phyloP scores from a whole-genome alignment of 352 stramenopile species.

The Pythium scleroteichum region DNA sequence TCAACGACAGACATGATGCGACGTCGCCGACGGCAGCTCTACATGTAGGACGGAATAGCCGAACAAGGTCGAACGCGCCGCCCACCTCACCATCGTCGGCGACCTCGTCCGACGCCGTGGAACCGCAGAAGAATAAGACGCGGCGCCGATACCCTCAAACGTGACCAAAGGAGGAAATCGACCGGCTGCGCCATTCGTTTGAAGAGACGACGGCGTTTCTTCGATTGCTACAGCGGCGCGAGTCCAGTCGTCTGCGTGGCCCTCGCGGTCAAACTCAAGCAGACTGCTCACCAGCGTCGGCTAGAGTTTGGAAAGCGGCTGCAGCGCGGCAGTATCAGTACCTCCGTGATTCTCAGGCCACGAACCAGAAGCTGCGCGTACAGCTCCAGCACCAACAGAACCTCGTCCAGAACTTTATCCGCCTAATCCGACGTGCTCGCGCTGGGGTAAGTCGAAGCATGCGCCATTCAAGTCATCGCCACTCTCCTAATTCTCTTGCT shows the following conservation, averaged over 20 bases:
- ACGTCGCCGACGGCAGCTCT: not conserved
- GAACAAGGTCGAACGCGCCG: not conserved
- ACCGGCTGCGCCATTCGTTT: constrained; percentile 5
- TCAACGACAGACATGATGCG: constrained; percentile 1
- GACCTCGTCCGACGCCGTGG: not conserved
- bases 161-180: constrained; percentile 13
- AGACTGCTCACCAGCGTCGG: not conserved
- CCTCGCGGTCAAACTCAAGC: not conserved
- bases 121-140: not conserved
- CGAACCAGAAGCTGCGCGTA: constrained; percentile 9
- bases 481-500: not conserved
- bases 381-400: constrained; percentile 6
- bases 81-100: not conserved
- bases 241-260: not conserved
- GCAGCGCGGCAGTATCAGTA: constrained; percentile 15
- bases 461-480: not conserved
- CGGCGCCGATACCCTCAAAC: constrained; percentile 5
- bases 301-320: constrained; percentile 3
- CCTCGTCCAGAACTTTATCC: constrained; percentile 5
- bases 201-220: constrained; percentile 5
- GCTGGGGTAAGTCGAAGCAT: constrained; percentile 9
- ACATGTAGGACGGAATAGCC: not conserved
- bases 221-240: constrained; percentile 4
- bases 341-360: constrained; percentile 7
- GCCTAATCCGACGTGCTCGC: constrained; percentile 5